Conservation (phyloP, 225 moss, liverwort and hornwort species). For the Polytrichum formosum region DNA sequence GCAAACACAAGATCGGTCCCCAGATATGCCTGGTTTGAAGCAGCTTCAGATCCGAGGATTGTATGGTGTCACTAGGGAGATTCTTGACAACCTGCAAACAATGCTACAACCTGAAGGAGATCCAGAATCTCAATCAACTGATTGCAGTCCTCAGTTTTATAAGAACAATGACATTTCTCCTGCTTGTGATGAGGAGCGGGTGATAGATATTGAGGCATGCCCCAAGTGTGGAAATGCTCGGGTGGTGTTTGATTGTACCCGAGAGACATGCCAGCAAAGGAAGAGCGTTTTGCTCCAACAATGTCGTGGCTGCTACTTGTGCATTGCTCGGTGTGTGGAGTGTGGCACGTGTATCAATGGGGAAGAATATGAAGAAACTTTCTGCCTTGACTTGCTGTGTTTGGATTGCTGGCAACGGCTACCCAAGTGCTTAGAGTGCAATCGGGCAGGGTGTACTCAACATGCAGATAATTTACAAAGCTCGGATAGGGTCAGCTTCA, state of each 20-base stretch:
- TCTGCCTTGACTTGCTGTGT: slow-evolving; percentile 48
- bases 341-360: slow-evolving; percentile 62
- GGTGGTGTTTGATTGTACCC: slow-evolving; percentile 77
- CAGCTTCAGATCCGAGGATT: slow-evolving; percentile 67
- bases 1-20: slow-evolving; percentile 35
- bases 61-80: slow-evolving; percentile 53
- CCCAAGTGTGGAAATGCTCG: slow-evolving; percentile 47
- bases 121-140: neutral
- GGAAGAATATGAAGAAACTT: slow-evolving; percentile 36
- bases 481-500: slow-evolving; percentile 21
- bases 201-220: slow-evolving; percentile 62
- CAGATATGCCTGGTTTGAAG: slow-evolving; percentile 36
- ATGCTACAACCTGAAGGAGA: slow-evolving; percentile 23
- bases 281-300: slow-evolving; percentile 19
- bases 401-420: slow-evolving; percentile 47
- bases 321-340: slow-evolving; percentile 69
- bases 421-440: slow-evolving; percentile 70
- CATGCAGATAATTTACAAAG: slow-evolving; percentile 23
- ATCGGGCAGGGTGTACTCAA: slow-evolving; percentile 51
- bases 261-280: slow-evolving; percentile 14
- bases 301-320: slow-evolving; percentile 63
- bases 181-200: slow-evolving; percentile 20
- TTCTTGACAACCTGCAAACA: slow-evolving; percentile 31
- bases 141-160: slow-evolving; percentile 33
- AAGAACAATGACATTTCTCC: slow-evolving; percentile 27